phyloP scores from a whole-genome alignment of 2,329 filamentous ascomycete species.

The Dothidotthia symphoricarpi region DNA sequence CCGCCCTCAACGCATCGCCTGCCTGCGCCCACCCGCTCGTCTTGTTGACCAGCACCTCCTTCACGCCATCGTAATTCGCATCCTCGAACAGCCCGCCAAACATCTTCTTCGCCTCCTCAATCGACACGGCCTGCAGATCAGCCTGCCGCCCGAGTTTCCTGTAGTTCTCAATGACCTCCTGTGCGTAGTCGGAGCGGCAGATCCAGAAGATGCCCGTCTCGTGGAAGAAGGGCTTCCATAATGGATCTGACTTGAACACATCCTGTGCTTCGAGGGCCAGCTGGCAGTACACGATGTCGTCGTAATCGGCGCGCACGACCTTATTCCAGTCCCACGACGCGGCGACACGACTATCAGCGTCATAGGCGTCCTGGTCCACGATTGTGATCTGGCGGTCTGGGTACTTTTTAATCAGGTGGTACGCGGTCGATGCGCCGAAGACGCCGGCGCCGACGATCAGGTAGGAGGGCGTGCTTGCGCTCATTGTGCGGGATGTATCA shows the following conservation, averaged over 20 bases:
- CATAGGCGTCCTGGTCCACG: constrained; percentile 39
- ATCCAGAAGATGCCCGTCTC: constrained; percentile 53
- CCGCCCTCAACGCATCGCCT: constrained; percentile 55
- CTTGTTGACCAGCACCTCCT: constrained; percentile 60
- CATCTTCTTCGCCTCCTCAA: constrained; percentile 54
- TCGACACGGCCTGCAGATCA: constrained; percentile 48
- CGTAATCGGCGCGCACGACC: constrained; percentile 68
- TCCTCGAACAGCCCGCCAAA: constrained; percentile 60
- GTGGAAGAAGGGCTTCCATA: constrained; percentile 56
- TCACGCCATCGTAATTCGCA: constrained; percentile 59
- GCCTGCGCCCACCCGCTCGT: constrained; percentile 64
- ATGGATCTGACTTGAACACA: constrained; percentile 57
- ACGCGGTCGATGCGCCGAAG: constrained; percentile 42
- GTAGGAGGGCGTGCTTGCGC: constrained; percentile 30
- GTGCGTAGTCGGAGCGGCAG: constrained; percentile 45
- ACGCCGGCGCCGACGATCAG: constrained; percentile 40
- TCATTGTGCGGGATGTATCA: constrained; percentile 22
- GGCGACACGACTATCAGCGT: constrained; percentile 45
- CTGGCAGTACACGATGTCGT: constrained; percentile 61
- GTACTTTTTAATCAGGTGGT: constrained; percentile 43
- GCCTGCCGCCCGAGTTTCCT: constrained; percentile 50
- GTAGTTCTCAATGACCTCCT: constrained; percentile 52
- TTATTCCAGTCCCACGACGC: constrained; percentile 75
- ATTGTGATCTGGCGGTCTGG: constrained; percentile 43
- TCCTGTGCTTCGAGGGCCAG: constrained; percentile 66